Conservation (phyloP, 805 yeast genomes). For the Cyberlindnera xylosilytica region DNA sequence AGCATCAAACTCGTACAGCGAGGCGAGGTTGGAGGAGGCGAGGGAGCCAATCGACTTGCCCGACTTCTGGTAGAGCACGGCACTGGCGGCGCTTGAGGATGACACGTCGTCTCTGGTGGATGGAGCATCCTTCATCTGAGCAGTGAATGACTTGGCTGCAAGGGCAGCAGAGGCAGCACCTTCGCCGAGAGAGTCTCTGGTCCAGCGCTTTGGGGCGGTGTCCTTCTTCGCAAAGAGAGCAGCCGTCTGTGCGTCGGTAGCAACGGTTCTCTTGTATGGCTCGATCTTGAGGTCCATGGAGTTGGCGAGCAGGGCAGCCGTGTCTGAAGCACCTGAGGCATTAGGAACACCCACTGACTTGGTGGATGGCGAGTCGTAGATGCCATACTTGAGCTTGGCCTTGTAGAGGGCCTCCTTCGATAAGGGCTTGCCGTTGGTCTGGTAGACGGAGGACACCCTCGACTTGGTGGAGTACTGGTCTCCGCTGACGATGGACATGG, state of each 20-base stretch:
- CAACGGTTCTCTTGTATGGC: constrained; percentile 58
- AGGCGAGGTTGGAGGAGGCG: constrained; percentile 39
- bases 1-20: constrained; percentile 41
- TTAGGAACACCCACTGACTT: constrained; percentile 58
- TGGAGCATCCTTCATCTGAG: neutral
- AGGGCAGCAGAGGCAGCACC: constrained; percentile 46
- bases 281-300: constrained; percentile 59
- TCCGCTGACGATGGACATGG: constrained; percentile 25
- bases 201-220: constrained; percentile 47
- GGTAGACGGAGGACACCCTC: constrained; percentile 46
- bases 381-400: constrained; percentile 69
- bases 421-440: constrained; percentile 65
- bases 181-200: constrained; percentile 47
- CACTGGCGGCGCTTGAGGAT: constrained; percentile 23
- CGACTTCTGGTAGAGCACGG: constrained; percentile 32
- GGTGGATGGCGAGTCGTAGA: constrained; percentile 49
- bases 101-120: constrained; percentile 2
- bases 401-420: constrained; percentile 73
- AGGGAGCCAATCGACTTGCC: constrained; percentile 35
- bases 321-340: constrained; percentile 55
- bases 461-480: constrained; percentile 19
- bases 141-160: constrained; percentile 14
- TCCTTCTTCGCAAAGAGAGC: constrained; percentile 49
- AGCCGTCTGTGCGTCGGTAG: constrained; percentile 67
- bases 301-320: constrained; percentile 75